Conservation (phyloP, 768 basidiomycete species). For the Dioszegia hungarica region DNA sequence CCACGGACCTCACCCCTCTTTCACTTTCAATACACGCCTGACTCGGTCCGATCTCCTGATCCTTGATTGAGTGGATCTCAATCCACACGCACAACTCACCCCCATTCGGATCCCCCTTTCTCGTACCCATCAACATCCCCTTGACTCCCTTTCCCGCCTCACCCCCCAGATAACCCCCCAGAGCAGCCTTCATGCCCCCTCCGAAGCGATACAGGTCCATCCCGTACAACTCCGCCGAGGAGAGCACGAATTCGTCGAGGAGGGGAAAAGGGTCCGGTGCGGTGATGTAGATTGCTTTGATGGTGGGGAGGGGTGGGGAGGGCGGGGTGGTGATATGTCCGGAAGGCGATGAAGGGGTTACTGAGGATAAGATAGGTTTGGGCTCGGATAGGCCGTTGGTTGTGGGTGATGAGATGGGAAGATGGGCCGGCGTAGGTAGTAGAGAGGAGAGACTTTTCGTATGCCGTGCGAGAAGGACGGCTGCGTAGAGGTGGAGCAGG, state of each 20-base stretch:
- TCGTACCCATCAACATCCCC: slow-evolving; percentile 83
- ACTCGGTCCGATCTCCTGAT: too few species aligned
- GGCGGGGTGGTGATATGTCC: slow-evolving; percentile 53
- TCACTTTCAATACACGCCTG: background rate
- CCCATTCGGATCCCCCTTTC: slow-evolving; percentile 87
- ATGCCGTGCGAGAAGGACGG: slow-evolving; percentile 55
- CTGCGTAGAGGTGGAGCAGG: slow-evolving; percentile 82
- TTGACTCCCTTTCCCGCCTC: slow-evolving; percentile 54
- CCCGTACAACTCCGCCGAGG: slow-evolving; percentile 60
- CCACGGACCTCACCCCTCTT: too few species aligned
- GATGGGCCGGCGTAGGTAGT: background rate
- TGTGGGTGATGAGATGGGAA: background rate
- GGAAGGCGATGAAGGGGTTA: slow-evolving; percentile 47
- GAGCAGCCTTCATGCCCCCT: slow-evolving; percentile 66
- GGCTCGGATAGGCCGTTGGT: background rate
- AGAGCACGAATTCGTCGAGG: slow-evolving; percentile 76
- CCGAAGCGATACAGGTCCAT: slow-evolving; percentile 68
- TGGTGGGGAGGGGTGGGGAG: slow-evolving; percentile 34
- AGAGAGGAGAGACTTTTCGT: background rate
- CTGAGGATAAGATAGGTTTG: background rate
- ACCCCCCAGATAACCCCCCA: slow-evolving; percentile 65
- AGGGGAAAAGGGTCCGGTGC: slow-evolving; percentile 78
- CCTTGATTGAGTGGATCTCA: too few species aligned
- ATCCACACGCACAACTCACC: slow-evolving; percentile 61
- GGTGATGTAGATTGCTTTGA: slow-evolving; percentile 71